Base-by-base conservation (phyloP, 352 stramenopile genomes). In the Phytophthora tentaculata region DNA sequence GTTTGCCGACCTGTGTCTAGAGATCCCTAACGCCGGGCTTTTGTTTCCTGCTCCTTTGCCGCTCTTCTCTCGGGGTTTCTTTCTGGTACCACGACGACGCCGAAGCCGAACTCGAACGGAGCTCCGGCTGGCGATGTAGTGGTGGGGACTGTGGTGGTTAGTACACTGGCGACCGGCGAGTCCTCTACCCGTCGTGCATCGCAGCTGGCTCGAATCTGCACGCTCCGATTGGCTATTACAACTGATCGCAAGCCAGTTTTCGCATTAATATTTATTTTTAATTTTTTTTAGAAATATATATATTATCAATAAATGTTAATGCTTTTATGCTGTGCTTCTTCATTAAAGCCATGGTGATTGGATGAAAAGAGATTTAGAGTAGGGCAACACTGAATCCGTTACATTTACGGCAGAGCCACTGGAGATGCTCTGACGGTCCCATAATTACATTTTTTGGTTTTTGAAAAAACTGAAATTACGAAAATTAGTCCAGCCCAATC, bases 51-150 rank as follows among this genome's bases (percentile, higher is more conserved):
- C 10, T 50, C 19, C 29, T 67, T 28, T 50, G 16, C 12, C 9
- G 24, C 45, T 57, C 23, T 28, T 19, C 43, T 53, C 56, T n/a
- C 19, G 35, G 14, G 35, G 35, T 43, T 43, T 43, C 12, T 43
- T 61, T 64, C 24, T 73, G 50, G 61, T 70, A 70, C 67, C 67
- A 58, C 66, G 32, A 67, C 60, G 67, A 66, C 44, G 53, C 49
- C 37, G 49, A 52, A 61, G 55, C 55, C 55, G 41, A 53, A 45
- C 22, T n/a, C 22, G 43, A 23, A 47, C 12, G 23, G 48, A 28
- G 28, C 43, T 22, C 23, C 60, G 28, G 44, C 39, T 37, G 58
- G 45, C 61, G 61, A 47, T 54, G 39, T 59, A 20, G 56, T 71
- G 56, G 56, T 61, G 43, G 45, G 26, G 37, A 62, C 48, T 43